These are phyloP conservation scores for Trichoderma parareesei DNA, from an alignment of 495 filamentous ascomycete species.

Conservation along the genomic window DNA sequence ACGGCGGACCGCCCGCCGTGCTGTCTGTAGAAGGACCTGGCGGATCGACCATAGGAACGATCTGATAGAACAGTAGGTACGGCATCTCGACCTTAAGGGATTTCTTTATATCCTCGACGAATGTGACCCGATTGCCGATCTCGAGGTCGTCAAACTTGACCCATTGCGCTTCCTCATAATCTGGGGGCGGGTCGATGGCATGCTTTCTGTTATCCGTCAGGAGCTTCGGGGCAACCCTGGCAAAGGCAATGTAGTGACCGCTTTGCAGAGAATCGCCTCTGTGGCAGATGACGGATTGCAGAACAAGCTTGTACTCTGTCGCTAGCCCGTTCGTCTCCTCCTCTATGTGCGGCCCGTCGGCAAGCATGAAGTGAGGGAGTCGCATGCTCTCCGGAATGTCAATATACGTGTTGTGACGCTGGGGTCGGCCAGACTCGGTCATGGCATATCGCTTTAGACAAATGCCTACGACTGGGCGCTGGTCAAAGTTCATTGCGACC, in stretches of 20 bases:
- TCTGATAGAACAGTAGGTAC: conserved; percentile 92
- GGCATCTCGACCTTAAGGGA: conserved; percentile 76
- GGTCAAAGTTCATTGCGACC: conserved; percentile 40
- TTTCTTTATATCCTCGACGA: conserved; percentile 69
- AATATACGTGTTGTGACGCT: conserved; percentile 67
- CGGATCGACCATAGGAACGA: conserved; percentile 73
- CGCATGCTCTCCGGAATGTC: conserved; percentile 89
- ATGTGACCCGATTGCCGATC: conserved; percentile 47
- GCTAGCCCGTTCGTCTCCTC: conserved; percentile 53
- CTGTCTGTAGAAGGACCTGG: conserved; percentile 33
- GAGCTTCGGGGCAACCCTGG: conserved; percentile 56
- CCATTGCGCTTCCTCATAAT: conserved; percentile 63
- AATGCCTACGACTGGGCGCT: conserved; percentile 77
- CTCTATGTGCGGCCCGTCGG: conserved; percentile 55
- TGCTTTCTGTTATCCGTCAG: conserved; percentile 45
- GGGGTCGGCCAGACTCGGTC: conserved; percentile 55
- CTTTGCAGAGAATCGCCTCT: conserved; percentile 80
- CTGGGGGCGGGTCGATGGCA: conserved; percentile 40
- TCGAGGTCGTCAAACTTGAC: conserved; percentile 85
- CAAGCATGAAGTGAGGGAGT: conserved; percentile 81
- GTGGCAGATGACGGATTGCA: conserved; percentile 89
- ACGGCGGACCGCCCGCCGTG: conserved; percentile 39
- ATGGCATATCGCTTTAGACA: conserved; percentile 88
- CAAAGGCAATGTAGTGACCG: conserved; percentile 83
- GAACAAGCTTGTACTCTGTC: conserved; percentile 68